Percentiles rank a stretch among this genome's conserved stretches.
phyloP scores from a whole-genome alignment of 1,284 basidiomycete species.

The Puccinia hordei region DNA sequence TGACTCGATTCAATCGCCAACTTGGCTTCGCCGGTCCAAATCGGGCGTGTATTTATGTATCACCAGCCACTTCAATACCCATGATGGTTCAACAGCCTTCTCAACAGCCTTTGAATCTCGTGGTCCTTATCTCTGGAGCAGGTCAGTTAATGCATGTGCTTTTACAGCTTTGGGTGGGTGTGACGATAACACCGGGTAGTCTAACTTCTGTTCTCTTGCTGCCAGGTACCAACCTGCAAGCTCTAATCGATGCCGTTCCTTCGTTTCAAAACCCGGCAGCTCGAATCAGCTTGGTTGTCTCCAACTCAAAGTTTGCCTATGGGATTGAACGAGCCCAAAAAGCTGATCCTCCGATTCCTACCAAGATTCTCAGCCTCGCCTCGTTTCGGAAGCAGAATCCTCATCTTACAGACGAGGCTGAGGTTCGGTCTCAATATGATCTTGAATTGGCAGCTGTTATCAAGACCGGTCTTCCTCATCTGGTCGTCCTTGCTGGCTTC shows the following conservation, averaged over 20 bases:
- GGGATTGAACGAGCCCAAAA: conserved; percentile 75
- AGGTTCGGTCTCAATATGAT: conserved; percentile 80
- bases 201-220: background rate
- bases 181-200: too few relatives aligned
- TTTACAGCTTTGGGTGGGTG: background rate
- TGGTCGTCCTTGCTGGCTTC: conserved; percentile 93
- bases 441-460: conserved; percentile 76
- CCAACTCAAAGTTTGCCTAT: conserved; percentile 87
- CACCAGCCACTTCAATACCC: background rate
- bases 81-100: too few relatives aligned
- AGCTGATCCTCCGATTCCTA: conserved; percentile 76
- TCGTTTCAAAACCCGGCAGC: conserved; percentile 67
- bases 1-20: too few relatives aligned
- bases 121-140: conserved; percentile 78
- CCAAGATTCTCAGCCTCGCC: conserved; percentile 64
- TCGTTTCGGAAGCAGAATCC: conserved; percentile 69
- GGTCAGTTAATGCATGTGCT: conserved; percentile 62
- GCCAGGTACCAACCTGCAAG: conserved; percentile 89
- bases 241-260: conserved; percentile 77
- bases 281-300: conserved; percentile 78
- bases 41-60: too few relatives aligned
- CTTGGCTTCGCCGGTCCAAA: too few relatives aligned
- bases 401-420: conserved; percentile 68
- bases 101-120: conserved; percentile 60
- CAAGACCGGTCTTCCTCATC: conserved; percentile 69